These are phyloP conservation scores for Paxillus ammoniavirescens DNA, from an alignment of 768 basidiomycete genomes.

Conservation along the genomic window DNA sequence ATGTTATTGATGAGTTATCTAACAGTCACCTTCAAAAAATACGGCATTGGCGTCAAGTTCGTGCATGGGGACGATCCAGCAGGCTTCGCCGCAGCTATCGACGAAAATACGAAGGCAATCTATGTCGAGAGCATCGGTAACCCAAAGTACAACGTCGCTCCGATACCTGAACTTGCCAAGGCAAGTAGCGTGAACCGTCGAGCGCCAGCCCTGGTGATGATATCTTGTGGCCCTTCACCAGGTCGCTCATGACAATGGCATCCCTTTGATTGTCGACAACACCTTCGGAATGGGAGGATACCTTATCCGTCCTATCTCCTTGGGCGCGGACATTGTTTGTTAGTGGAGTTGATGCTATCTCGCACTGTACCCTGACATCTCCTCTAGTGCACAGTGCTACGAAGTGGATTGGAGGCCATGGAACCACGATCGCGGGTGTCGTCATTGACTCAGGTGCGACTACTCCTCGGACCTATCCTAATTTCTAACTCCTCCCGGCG, in stretches of 20 bases:
- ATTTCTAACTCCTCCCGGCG: conserved; percentile 1
- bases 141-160: conserved; percentile 54
- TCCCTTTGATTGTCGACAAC: conserved; percentile 67
- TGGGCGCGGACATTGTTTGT: conserved; percentile 57
- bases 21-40: conserved; percentile 54
- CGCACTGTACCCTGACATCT: background rate
- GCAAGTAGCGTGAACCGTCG: conserved; percentile 17
- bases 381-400: conserved; percentile 52
- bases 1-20: background rate
- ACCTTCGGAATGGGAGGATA: conserved; percentile 65
- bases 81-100: conserved; percentile 51
- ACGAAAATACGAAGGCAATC: conserved; percentile 58
- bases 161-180: conserved; percentile 58
- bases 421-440: conserved; percentile 67
- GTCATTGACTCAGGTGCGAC: conserved; percentile 54
- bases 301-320: conserved; percentile 50
- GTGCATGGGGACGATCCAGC: conserved; percentile 46
- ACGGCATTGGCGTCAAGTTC: conserved; percentile 54
- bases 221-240: conserved; percentile 11
- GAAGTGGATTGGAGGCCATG: conserved; percentile 69
- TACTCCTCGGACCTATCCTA: background rate
- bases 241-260: conserved; percentile 58
- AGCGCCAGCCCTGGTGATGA: background rate
- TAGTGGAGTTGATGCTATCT: conserved; percentile 3
- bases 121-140: conserved; percentile 64